Evolutionary conservation across 2,329 filamentous ascomycete species (phyloP).

Genomic region (Pezicula neosporulosa): DNA sequence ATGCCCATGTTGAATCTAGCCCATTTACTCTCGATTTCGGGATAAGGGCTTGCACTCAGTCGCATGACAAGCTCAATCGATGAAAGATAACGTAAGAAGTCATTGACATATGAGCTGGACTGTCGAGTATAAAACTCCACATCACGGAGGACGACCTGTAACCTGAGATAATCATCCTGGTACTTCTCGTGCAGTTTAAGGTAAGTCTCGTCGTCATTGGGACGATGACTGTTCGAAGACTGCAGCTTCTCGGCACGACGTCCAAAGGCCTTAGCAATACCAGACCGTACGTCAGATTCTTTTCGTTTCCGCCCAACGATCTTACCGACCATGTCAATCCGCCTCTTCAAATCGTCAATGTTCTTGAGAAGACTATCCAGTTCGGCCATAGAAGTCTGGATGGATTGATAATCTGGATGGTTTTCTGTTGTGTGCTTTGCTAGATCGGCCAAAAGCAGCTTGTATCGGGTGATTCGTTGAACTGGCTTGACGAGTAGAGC

Average conservation of each 20-base stretch:
- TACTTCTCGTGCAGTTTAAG: constrained; percentile 80
- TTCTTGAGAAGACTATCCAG: constrained; percentile 70
- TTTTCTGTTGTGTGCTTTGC: constrained; percentile 74
- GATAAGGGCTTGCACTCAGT: constrained; percentile 70
- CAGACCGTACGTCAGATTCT: constrained; percentile 82
- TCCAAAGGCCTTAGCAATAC: constrained; percentile 84
- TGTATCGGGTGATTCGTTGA: constrained; percentile 92
- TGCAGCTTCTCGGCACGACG: constrained; percentile 50
- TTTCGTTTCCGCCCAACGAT: constrained; percentile 81
- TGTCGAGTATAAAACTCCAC: constrained; percentile 91
- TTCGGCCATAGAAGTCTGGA: constrained; percentile 50
- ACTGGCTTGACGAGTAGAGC: constrained; percentile 97
- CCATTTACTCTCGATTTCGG: constrained; percentile 92
- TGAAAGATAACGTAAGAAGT: constrained; percentile 75
- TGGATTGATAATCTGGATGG: constrained; percentile 74
- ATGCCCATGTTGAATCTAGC: constrained; percentile 85
- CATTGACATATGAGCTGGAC: constrained; percentile 73
- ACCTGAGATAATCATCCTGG: constrained; percentile 84
- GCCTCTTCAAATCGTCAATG: constrained; percentile 95
- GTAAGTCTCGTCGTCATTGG: constrained; percentile 74
- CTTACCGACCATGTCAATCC: constrained; percentile 86
- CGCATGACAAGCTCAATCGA: constrained; percentile 82
- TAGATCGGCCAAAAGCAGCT: constrained; percentile 77
- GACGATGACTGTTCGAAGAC: constrained; percentile 74
- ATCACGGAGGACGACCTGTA: constrained; percentile 83